A percentile compares a stretch with the other conserved stretches of the same genome.
Evolutionary conservation across 768 basidiomycete genomes (phyloP).

Genomic region (Phlegmacium glaucopus): DNA sequence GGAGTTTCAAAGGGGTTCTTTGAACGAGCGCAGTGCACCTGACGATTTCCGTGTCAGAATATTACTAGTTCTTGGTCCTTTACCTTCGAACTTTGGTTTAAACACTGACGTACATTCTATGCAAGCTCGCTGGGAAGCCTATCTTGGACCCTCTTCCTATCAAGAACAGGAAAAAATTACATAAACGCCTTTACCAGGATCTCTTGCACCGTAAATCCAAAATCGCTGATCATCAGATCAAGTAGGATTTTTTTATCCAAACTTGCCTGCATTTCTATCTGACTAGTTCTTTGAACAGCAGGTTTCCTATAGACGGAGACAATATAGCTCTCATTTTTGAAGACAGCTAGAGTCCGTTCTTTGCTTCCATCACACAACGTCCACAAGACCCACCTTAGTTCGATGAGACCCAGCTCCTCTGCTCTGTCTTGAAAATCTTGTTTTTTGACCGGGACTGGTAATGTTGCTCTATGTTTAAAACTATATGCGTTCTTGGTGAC

Average conservation of each 20-base stretch:
- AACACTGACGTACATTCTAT: slow-evolving; percentile 87
- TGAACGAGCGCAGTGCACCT: slow-evolving; percentile 86
- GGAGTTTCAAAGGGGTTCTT: slow-evolving; percentile 85
- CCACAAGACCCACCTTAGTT: slow-evolving; percentile 66
- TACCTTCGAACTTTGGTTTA: slow-evolving; percentile 90
- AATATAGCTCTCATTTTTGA: slow-evolving; percentile 86
- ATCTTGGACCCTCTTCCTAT: slow-evolving; percentile 81
- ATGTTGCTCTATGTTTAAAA: no score
- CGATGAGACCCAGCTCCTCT: no score
- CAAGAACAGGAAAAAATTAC: no score
- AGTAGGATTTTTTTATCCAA: slow-evolving; percentile 19
- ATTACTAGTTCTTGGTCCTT: slow-evolving; percentile 85
- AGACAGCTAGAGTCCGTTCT: slow-evolving; percentile 77
- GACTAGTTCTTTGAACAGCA: slow-evolving; percentile 44
- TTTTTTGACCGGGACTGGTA: no score
- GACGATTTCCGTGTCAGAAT: slow-evolving; percentile 95
- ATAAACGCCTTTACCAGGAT: slow-evolving; percentile 75
- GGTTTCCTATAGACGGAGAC: slow-evolving; percentile 75
- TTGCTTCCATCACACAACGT: slow-evolving; percentile 79
- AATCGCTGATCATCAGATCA: slow-evolving; percentile 50
- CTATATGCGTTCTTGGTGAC: no score
- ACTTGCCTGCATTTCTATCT: not conserved
- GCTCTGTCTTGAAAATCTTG: no score
- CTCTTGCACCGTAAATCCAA: slow-evolving; percentile 73
- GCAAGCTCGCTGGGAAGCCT: slow-evolving; percentile 80